Conservation (phyloP, 1,284 basidiomycete genomes). For the Ustilago trichophora region DNA sequence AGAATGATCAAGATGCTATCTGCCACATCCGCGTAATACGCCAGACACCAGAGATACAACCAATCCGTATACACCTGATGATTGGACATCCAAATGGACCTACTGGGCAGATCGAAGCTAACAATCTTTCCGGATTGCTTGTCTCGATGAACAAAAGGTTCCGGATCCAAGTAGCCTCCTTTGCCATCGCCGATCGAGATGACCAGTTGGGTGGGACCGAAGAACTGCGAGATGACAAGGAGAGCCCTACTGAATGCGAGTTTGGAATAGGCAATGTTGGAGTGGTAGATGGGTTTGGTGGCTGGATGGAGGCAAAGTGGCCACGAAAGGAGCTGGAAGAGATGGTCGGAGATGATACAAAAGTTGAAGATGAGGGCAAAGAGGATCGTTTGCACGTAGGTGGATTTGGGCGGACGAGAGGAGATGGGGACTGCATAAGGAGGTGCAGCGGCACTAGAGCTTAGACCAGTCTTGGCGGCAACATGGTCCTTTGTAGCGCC, state of each 20-base stretch:
- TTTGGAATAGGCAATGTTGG: conserved; percentile 51
- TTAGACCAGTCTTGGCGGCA: conserved; percentile 28
- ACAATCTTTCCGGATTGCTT: conserved; percentile 34
- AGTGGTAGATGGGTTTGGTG: conserved; percentile 34
- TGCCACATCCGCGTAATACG: conserved; percentile 54
- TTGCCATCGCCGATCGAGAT: conserved; percentile 49
- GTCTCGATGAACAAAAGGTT: conserved; percentile 39
- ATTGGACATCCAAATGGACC: conserved; percentile 54
- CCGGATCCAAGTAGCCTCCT: conserved; percentile 49
- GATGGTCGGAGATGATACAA: conserved; percentile 46
- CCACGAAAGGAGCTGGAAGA: conserved; percentile 48
- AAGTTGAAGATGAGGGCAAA: conserved; percentile 53
- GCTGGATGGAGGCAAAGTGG: conserved; percentile 35
- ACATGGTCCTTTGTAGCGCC: conserved; percentile 9
- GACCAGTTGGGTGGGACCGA: conserved; percentile 54
- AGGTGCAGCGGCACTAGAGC: conserved; percentile 1
- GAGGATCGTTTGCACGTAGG: conserved; percentile 36
- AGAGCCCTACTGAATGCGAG: conserved; percentile 38
- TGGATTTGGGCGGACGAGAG: conserved; percentile 21
- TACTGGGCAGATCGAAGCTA: conserved; percentile 41
- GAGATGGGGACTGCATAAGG: conserved; percentile 46
- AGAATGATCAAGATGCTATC: conserved; percentile 57
- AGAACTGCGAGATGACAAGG: conserved; percentile 55
- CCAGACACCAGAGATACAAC: conserved; percentile 61
- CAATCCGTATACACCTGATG: conserved; percentile 62